Base-by-base conservation (phyloP, 352 stramenopile species). In the Phytophthora ohioensis region DNA sequence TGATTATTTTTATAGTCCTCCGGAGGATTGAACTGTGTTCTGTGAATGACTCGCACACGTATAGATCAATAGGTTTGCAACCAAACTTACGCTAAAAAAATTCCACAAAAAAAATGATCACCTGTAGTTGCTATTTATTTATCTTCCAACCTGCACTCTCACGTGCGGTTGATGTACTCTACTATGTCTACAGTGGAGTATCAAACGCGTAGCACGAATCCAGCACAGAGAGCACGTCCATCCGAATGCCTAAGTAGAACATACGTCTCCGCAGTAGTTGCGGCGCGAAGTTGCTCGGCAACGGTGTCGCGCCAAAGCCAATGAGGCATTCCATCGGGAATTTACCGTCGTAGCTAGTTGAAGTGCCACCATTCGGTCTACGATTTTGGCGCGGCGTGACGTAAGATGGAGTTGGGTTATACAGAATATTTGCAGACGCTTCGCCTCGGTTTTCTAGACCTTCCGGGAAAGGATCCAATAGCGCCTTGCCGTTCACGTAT, bases 401-500 rank as follows among this genome's bases (percentile, higher is more conserved):
- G 67, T 85, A 73, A 0, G 65, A 67, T 27, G 80, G 76, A 6
- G 78, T 76, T 21, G 75, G 56, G 48, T 81, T 84, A 49, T 82
- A 85, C 48, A 90, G 39, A 5, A 73, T 57, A 54, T 78, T 80
- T 11, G 58, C 63, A 8, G 73, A 74, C 2, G 69, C 48, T 30
- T 64, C 59, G 10, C 59, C 64, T 17, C 75, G 39, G 45, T 77
- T 65, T 74, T 65, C 43, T 7, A 77, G 45, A 8, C 75, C 74
- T 6, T 69, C 27, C 0, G 78, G 67, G 35, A 79, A 81, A 9
- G 80, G 80, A 39, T 88, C 69, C 13, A 90, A 21, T 8, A 90
- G 71, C 13, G 76, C 76, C 10, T 81, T 83, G 12, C 78, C 81
- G 53, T 87, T 85, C 6, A 89, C 66, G 57, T 89, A 89, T 12